These are phyloP conservation scores for Backusella morwellensis DNA, from an alignment of 192 early-diverging fungal species.

Conservation along the genomic window DNA sequence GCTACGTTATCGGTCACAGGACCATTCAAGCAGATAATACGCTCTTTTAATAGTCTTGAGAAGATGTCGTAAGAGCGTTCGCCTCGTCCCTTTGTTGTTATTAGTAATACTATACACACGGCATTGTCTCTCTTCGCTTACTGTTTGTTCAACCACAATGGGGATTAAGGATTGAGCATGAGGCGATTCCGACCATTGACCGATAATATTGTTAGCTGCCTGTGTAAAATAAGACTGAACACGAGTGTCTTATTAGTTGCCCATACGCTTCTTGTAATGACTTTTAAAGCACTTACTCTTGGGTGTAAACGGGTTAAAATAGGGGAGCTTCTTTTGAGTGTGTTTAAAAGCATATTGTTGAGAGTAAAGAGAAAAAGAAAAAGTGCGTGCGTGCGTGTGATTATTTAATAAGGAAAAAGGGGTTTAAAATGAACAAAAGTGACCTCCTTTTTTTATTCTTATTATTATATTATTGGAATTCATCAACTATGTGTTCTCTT, in stretches of 20 bases:
- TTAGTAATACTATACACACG: background rate
- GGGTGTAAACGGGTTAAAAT: background rate
- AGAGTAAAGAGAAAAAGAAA: background rate
- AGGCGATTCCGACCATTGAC: slow-evolving; percentile 30
- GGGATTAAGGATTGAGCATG: slow-evolving; percentile 49
- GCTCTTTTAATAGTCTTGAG: slow-evolving; percentile 93
- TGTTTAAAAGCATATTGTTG: slow-evolving; percentile 6
- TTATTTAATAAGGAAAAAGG: background rate
- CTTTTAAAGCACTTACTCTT: background rate
- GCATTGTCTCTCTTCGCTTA: slow-evolving; percentile 21
- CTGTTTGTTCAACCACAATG: slow-evolving; percentile 66
- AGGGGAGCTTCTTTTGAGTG: background rate
- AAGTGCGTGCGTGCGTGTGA: background rate
- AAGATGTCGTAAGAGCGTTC: slow-evolving; percentile 98
- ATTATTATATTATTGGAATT: background rate
- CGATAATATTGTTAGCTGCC: background rate
- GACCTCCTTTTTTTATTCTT: background rate
- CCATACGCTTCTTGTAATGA: background rate
- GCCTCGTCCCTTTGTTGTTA: slow-evolving; percentile 60
- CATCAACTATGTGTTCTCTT: background rate
- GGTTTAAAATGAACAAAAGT: background rate
- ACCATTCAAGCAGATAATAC: slow-evolving; percentile 96
- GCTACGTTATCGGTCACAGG: slow-evolving; percentile 81
- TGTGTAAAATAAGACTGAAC: background rate
- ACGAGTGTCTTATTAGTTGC: background rate